Evolutionary conservation across 345 rosid species (phyloP).

Genomic region (Brassica incana): DNA sequence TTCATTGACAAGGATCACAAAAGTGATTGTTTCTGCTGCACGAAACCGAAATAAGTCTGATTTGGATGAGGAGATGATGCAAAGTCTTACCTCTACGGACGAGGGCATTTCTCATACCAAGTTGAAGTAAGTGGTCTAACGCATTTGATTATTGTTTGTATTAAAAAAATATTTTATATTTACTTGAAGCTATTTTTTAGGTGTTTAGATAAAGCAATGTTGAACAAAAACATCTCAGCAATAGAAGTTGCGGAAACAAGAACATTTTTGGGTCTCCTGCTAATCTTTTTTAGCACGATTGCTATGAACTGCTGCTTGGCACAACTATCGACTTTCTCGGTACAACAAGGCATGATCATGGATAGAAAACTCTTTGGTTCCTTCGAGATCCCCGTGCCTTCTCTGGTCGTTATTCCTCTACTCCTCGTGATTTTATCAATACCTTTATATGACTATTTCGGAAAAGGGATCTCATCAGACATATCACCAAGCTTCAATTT

Average conservation of each 20-base stretch:
- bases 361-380: conserved; percentile 37
- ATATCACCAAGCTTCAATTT: conserved; percentile 30
- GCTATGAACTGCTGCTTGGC: conserved; percentile 64
- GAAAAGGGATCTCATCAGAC: background rate
- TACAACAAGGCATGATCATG: conserved; percentile 59
- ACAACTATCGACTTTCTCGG: conserved; percentile 57
- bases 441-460: conserved; percentile 43
- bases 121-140: conserved; percentile 23
- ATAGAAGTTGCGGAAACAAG: conserved; percentile 51
- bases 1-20: conserved; percentile 41
- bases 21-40: conserved; percentile 42
- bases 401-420: conserved; percentile 46
- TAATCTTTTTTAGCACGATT: conserved; percentile 57
- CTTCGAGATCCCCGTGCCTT: conserved; percentile 55
- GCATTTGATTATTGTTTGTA: background rate
- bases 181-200: conserved; percentile 20
- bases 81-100: conserved; percentile 8
- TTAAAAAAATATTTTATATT: background rate
- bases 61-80: conserved; percentile 13
- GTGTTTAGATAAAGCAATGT: conserved; percentile 49
- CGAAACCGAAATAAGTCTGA: conserved; percentile 9
- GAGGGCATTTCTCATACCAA: conserved; percentile 5
- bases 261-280: conserved; percentile 50
- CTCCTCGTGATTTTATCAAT: conserved; percentile 43
- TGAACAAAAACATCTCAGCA: conserved; percentile 31